phyloP scores from a whole-genome alignment of 2,329 filamentous ascomycete genomes.

The Colletotrichum sp. region DNA sequence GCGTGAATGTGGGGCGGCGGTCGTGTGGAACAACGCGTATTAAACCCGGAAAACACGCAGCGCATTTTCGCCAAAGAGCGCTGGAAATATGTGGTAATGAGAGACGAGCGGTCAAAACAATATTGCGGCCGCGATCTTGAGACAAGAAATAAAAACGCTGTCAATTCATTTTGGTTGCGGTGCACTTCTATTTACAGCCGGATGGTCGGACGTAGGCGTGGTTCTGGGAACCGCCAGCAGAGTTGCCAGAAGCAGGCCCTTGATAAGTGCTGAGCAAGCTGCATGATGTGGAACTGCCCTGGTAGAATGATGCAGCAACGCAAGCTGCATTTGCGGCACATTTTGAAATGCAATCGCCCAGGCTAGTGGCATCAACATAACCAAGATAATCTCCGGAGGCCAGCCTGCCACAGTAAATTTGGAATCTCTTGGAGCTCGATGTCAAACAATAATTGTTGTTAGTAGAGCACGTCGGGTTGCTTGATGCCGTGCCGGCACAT shows the following conservation, averaged over 20 bases:
- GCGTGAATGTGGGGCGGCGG: not conserved
- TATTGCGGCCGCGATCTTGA: not conserved
- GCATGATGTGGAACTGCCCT: not conserved
- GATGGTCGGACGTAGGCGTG: slow-evolving; percentile 1
- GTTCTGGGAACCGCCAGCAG: slow-evolving; percentile 1
- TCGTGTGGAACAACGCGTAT: not conserved
- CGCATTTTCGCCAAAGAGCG: not conserved
- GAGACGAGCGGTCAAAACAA: not conserved
- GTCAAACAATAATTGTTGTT: slow-evolving; percentile 7
- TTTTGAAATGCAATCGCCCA: slow-evolving; percentile 12
- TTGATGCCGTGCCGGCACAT: not conserved
- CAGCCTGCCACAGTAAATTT: slow-evolving; percentile 7
- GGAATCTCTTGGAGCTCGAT: slow-evolving; percentile 6
- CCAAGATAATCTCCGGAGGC: not conserved
- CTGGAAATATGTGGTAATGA: not conserved
- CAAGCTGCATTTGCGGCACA: not conserved
- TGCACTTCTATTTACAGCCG: not conserved
- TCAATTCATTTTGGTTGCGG: not conserved
- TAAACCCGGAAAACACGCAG: not conserved
- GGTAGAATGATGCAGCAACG: slow-evolving; percentile 7
- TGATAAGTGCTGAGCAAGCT: slow-evolving; percentile 1
- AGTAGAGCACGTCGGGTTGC: not conserved
- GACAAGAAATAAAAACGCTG: not conserved
- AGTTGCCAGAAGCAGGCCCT: slow-evolving; percentile 1
- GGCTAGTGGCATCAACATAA: not conserved